These are phyloP conservation scores for Apophysomyces variabilis DNA, from an alignment of 371 early-diverging fungal species.

Conservation along the genomic window DNA sequence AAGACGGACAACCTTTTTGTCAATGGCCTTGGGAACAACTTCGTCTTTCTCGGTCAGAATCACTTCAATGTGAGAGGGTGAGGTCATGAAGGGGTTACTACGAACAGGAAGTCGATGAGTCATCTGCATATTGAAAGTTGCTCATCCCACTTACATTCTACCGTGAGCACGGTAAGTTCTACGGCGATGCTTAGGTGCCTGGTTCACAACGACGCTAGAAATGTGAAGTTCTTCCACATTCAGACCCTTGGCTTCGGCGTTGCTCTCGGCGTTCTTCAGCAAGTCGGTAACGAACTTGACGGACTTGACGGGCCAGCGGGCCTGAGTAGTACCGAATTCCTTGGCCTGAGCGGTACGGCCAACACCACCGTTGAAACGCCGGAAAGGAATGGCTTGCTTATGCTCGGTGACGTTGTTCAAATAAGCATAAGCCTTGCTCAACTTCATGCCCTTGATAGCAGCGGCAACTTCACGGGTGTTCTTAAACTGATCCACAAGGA, in stretches of 20 bases:
- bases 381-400: constrained; percentile 99
- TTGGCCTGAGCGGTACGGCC: constrained; percentile 99
- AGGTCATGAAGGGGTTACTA: constrained; percentile 89
- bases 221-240: constrained; percentile 86
- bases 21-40: constrained; percentile 71
- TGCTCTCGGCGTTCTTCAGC: constrained; percentile 97
- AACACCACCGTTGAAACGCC: constrained; percentile 97
- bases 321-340: constrained; percentile 92
- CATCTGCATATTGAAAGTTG: background rate
- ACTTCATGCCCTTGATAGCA: constrained; percentile 93
- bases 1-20: constrained; percentile 53
- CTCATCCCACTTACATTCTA: constrained; percentile 63
- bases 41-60: constrained; percentile 84
- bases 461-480: constrained; percentile 98
- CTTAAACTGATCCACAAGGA: constrained; percentile 63
- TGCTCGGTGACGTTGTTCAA: constrained; percentile 95
- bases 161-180: constrained; percentile 99
- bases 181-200: constrained; percentile 98
- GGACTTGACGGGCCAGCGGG: constrained; percentile 99
- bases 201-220: constrained; percentile 97
- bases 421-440: constrained; percentile 94
- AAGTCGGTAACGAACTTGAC: constrained; percentile 92
- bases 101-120: background rate
- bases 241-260: constrained; percentile 93
- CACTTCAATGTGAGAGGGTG: constrained; percentile 98